phyloP scores from a whole-genome alignment of 805 yeast genomes.

The Candida ortonii region DNA sequence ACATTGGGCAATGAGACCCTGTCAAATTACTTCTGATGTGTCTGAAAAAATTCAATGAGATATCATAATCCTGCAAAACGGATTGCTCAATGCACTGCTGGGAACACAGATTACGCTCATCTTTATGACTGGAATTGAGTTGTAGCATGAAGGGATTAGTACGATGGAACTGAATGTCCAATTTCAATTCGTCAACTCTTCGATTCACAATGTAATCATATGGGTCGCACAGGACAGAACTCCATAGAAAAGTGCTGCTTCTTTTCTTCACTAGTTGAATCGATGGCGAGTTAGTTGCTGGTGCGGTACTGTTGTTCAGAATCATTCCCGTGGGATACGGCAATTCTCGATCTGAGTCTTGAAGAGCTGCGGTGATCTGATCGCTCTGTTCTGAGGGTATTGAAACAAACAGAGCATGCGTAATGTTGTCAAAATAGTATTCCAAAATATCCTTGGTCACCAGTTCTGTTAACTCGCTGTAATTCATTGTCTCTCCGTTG shows the following conservation, averaged over 20 bases:
- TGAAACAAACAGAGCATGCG: slow-evolving; percentile 53
- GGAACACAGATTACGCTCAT: slow-evolving; percentile 3
- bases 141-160: slow-evolving; percentile 24
- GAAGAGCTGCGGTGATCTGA: slow-evolving; percentile 20
- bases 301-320: slow-evolving; percentile 13
- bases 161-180: slow-evolving; percentile 14
- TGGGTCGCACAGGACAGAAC: slow-evolving; percentile 31
- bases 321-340: slow-evolving; percentile 31
- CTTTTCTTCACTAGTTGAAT: slow-evolving; percentile 20
- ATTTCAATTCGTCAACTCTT: slow-evolving; percentile 22
- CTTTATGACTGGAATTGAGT: background rate
- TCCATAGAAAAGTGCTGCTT: slow-evolving; percentile 33
- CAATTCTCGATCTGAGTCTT: slow-evolving; percentile 8
- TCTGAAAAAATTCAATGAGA: slow-evolving; percentile 17
- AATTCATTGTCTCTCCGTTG: slow-evolving; percentile 11
- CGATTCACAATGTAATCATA: slow-evolving; percentile 35
- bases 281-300: slow-evolving; percentile 7
- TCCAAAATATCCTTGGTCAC: slow-evolving; percentile 43
- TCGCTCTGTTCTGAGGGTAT: slow-evolving; percentile 28
- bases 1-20: slow-evolving; percentile 19
- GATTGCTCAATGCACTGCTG: slow-evolving; percentile 17
- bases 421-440: slow-evolving; percentile 67
- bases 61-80: slow-evolving; percentile 7
- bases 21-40: slow-evolving; percentile 18
- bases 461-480: slow-evolving; percentile 27